These are phyloP conservation scores for Babesia caballi DNA, from an alignment of 169 alveolate genomes.

Conservation along the genomic window DNA sequence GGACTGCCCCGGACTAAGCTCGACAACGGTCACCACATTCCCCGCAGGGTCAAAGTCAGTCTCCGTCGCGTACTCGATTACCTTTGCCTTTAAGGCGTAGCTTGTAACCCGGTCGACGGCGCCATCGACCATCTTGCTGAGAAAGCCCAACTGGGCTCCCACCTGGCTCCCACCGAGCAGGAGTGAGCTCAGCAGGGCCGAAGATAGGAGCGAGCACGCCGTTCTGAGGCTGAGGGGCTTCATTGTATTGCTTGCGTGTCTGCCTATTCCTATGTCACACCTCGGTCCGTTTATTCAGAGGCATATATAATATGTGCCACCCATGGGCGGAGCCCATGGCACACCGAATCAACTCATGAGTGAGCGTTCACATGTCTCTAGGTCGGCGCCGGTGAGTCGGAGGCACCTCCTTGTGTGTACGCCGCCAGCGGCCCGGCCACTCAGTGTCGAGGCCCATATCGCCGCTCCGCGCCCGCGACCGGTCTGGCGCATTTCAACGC, in stretches of 20 bases:
- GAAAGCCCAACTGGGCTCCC: background rate
- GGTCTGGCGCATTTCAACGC: background rate
- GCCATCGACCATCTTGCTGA: background rate
- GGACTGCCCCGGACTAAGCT: conserved; percentile 38
- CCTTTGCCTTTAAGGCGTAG: conserved; percentile 20
- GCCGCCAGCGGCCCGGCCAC: background rate
- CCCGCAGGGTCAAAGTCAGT: conserved; percentile 35
- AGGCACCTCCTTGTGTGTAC: no score
- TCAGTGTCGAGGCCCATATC: background rate
- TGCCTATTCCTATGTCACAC: no score
- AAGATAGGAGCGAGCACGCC: background rate
- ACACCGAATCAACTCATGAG: no score
- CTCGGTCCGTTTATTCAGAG: no score
- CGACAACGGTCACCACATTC: conserved; percentile 7
- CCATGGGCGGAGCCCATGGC: no score
- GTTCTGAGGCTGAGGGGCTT: background rate
- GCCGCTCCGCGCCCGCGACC: background rate
- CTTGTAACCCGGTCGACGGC: background rate
- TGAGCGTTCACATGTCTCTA: no score
- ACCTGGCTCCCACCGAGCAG: background rate
- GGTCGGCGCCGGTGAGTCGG: no score
- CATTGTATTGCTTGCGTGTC: no score
- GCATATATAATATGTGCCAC: no score
- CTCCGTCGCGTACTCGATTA: background rate
- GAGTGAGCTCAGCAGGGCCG: background rate